Conservation (phyloP, 257 asterid species). For the Rubia yunnanensis region DNA sequence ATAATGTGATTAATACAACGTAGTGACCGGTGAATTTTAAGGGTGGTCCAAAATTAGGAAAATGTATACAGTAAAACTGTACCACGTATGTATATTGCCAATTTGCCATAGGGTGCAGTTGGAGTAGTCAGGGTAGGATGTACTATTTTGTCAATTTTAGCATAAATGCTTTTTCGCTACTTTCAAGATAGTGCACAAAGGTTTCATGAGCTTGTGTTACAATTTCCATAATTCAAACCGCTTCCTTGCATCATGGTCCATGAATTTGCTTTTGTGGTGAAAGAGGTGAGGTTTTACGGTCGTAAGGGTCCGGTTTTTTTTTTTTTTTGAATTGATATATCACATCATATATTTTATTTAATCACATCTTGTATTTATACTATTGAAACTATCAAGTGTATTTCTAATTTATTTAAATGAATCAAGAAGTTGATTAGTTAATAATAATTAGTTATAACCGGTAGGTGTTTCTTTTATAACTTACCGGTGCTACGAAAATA, state of each 20-base stretch:
- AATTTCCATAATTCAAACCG: not conserved
- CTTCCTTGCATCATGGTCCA: not conserved
- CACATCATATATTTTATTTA: too few species aligned
- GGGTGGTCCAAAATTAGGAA: not conserved
- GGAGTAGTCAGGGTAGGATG: not conserved
- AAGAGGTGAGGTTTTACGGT: too few species aligned
- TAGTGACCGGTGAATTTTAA: not conserved
- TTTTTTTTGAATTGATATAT: too few species aligned
- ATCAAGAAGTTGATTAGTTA: too few species aligned
- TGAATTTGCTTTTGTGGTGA: too few species aligned
- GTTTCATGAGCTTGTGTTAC: not conserved
- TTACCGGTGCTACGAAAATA: too few species aligned
- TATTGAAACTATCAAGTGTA: too few species aligned
- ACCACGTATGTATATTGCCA: not conserved
- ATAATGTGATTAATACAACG: not conserved
- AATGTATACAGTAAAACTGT: not conserved
- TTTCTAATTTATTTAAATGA: too few species aligned
- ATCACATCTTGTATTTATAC: too few species aligned
- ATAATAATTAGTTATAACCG: too few species aligned
- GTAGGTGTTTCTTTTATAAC: too few species aligned
- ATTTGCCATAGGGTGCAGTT: not conserved
- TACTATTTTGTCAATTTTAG: conserved; percentile 1
- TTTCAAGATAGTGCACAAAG: conserved; percentile 1
- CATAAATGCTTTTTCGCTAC: not conserved
- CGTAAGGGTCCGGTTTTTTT: too few species aligned